Percentiles rank a stretch among this genome's conserved stretches.
Conservation (phyloP, 2,329 filamentous ascomycete species). For the Juglanconis oblonga region DNA sequence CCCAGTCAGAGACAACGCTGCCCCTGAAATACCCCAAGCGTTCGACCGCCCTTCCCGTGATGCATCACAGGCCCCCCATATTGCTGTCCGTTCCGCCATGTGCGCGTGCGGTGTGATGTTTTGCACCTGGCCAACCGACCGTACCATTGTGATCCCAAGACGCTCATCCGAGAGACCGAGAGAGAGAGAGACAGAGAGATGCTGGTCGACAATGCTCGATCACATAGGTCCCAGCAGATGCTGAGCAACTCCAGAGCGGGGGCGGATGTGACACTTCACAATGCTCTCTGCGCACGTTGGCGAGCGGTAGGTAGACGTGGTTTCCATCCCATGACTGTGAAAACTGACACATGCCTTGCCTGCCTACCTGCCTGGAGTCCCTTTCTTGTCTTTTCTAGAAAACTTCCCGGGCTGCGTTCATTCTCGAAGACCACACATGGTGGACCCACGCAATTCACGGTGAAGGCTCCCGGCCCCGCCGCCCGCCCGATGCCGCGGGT, state of each 20-base stretch:
- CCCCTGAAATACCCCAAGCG: constrained; percentile 2
- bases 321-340: neutral
- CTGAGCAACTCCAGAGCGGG: constrained; percentile 5
- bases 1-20: neutral
- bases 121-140: neutral
- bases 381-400: neutral
- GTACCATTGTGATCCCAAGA: neutral
- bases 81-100: neutral
- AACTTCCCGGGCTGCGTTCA: neutral
- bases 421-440: neutral
- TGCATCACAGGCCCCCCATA: neutral
- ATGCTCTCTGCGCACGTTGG: neutral
- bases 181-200: too few species aligned
- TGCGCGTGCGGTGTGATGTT: constrained; percentile 8
- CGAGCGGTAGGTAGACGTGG: constrained; percentile 9
- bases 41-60: constrained; percentile 10
- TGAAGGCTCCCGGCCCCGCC: constrained; percentile 1
- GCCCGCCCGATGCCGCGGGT: neutral
- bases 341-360: constrained; percentile 8
- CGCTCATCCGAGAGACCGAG: too few species aligned
- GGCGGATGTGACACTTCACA: constrained; percentile 15
- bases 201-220: neutral
- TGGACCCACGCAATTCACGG: neutral
- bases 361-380: neutral
- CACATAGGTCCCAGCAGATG: neutral